Conservation (phyloP, 495 filamentous ascomycete genomes). For the Haplographium delicatum region DNA sequence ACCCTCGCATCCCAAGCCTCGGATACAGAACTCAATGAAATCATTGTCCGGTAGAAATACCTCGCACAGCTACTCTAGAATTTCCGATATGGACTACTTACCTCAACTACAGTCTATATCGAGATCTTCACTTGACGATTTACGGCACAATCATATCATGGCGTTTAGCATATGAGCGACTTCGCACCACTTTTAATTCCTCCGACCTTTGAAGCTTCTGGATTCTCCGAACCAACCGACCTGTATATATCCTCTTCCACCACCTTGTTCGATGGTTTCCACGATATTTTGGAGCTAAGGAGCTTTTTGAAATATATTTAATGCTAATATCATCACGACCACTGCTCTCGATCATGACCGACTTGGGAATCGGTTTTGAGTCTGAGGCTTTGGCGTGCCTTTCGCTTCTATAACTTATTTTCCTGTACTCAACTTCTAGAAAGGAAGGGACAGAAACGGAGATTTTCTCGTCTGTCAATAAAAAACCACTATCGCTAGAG, state of each 20-base stretch:
- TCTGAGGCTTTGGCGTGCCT: background rate
- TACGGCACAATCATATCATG: slow-evolving; percentile 25
- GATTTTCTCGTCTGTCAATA: background rate
- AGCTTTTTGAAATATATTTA: slow-evolving; percentile 9
- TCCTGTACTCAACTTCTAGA: background rate
- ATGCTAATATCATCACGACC: slow-evolving; percentile 8
- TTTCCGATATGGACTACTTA: background rate
- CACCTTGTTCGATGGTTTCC: slow-evolving; percentile 11
- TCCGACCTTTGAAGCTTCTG: background rate
- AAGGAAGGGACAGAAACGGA: background rate
- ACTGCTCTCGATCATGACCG: background rate
- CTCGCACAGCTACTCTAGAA: background rate
- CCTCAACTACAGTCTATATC: slow-evolving; percentile 12
- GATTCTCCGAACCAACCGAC: slow-evolving; percentile 10
- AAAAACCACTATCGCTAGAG: slow-evolving; percentile 26
- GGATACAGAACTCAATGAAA: slow-evolving; percentile 22
- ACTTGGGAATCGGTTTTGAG: background rate
- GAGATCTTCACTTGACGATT: slow-evolving; percentile 18
- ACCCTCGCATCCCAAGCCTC: slow-evolving; percentile 25
- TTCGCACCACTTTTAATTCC: slow-evolving; percentile 13
- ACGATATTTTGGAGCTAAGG: background rate
- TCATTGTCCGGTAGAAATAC: slow-evolving; percentile 21
- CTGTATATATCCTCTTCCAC: slow-evolving; percentile 19
- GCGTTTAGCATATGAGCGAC: slow-evolving; percentile 27
- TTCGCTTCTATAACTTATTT: slow-evolving; percentile 7